Evolutionary conservation across 495 filamentous ascomycete species (phyloP), one percentile per base, ranked within the genome.

Genomic region (Astrocystis sublimbata): DNA sequence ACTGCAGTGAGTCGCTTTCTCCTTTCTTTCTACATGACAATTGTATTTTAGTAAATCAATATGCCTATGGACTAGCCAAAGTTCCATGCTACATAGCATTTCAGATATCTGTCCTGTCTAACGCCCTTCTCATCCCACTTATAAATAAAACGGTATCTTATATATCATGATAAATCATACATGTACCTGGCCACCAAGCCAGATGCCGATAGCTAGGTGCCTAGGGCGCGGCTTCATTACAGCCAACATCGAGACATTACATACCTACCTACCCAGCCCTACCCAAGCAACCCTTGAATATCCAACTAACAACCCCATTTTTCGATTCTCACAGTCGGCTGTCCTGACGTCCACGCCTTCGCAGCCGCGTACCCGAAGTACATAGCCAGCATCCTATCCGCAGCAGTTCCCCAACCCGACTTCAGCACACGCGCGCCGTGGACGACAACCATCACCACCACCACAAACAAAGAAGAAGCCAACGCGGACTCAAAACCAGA

Each of bases 291-390:
- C 45, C 23, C 45, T n/a, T n/a, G n/a, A 47, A 21, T 47, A 47
- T 26, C 45, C 4, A 46, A 13, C 43, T 6, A 28, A 23, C 38
- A n/a, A n/a, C 35, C 40, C 42, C 42, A 9, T 26, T n/a, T n/a
- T n/a, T n/a, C n/a, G n/a, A n/a, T n/a, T n/a, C n/a, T n/a, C 42
- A 13, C 13, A 57, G 72, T 78, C 55, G 77, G 77, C 58, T 60
- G 60, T 21, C 71, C 77, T 4, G 69, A 75, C 66, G 72, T 78
- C 1, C 60, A 67, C 30, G 61, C 64, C 53, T 69, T 79, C 33
- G 64, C 60, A 13, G 30, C 41, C 1, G 33, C 12, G 6, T 79
- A 76, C 62, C 52, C 62, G 13, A 40, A 56, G 19, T 79, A 79
- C 64, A 56, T 70, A 19, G 28, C 28, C 9, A 63, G 64, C 12